A percentile compares a stretch with the other conserved stretches of the same genome.
phyloP scores from a whole-genome alignment of 176 grass and related monocot species.

The Oropetium thomaeum region DNA sequence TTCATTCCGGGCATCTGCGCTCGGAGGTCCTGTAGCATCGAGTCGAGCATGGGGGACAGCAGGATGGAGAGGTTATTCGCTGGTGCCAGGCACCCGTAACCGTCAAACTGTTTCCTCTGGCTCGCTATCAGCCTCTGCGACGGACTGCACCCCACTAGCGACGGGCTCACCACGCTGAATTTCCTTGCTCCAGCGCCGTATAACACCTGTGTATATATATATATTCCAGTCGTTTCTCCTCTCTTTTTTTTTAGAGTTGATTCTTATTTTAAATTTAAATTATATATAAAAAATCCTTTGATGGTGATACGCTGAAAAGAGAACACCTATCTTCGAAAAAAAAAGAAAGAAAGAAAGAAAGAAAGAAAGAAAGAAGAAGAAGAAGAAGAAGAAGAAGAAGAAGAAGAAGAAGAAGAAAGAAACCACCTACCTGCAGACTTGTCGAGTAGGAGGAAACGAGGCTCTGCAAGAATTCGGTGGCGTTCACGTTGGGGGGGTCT shows the following conservation, averaged over 20 bases:
- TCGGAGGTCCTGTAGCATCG: constrained; percentile 21
- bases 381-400: no score
- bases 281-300: background rate
- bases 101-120: background rate
- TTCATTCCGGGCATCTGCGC: constrained; percentile 33
- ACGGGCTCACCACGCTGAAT: constrained; percentile 39
- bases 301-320: background rate
- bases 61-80: constrained; percentile 26
- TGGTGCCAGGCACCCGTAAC: constrained; percentile 13
- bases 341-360: no score
- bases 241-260: background rate
- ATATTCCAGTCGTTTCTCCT: background rate
- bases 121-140: background rate
- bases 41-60: background rate
- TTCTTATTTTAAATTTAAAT: no score
- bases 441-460: constrained; percentile 29
- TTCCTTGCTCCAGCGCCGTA: constrained; percentile 39
- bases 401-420: no score
- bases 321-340: no score
- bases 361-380: no score
- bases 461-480: constrained; percentile 8
- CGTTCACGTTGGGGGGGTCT: background rate
- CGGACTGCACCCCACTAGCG: constrained; percentile 48
- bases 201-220: constrained; percentile 22
- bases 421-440: constrained; percentile 49